phyloP scores from a whole-genome alignment of 495 filamentous ascomycete genomes.

The Talaromyces liani region DNA sequence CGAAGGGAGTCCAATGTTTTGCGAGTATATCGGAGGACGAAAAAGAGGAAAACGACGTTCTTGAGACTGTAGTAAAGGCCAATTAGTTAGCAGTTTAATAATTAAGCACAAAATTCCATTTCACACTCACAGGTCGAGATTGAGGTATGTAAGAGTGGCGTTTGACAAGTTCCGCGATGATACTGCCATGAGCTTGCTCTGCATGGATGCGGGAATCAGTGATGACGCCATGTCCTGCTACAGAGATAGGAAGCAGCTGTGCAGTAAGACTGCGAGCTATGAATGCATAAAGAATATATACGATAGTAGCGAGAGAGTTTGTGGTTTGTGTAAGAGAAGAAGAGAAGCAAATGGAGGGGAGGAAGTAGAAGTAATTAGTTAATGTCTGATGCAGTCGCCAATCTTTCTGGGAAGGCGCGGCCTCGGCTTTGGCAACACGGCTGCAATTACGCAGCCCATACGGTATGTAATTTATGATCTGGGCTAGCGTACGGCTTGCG shows the following conservation, averaged over 20 bases:
- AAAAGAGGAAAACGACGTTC: slow-evolving; percentile 85
- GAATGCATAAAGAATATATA: background rate
- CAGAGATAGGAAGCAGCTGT: background rate
- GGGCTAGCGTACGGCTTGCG: background rate
- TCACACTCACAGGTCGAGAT: slow-evolving; percentile 70
- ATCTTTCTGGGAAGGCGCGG: background rate
- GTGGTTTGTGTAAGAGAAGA: background rate
- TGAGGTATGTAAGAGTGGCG: slow-evolving; percentile 55
- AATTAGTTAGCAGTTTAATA: slow-evolving; percentile 4
- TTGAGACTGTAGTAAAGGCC: slow-evolving; percentile 49
- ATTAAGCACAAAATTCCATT: background rate
- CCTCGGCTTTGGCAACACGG: background rate
- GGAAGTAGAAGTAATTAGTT: background rate
- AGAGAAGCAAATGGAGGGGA: background rate
- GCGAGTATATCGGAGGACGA: slow-evolving; percentile 79
- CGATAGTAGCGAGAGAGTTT: background rate
- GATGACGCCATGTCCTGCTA: slow-evolving; percentile 9
- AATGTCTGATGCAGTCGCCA: background rate
- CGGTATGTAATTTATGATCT: background rate
- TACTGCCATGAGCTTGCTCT: background rate
- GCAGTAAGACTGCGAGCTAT: background rate
- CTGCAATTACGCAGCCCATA: background rate
- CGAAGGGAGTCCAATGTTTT: slow-evolving; percentile 75
- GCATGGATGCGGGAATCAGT: slow-evolving; percentile 6
- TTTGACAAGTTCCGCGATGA: slow-evolving; percentile 27